Evolutionary conservation across 768 basidiomycete species (phyloP).

Genomic region (Lactarius psammicola): DNA sequence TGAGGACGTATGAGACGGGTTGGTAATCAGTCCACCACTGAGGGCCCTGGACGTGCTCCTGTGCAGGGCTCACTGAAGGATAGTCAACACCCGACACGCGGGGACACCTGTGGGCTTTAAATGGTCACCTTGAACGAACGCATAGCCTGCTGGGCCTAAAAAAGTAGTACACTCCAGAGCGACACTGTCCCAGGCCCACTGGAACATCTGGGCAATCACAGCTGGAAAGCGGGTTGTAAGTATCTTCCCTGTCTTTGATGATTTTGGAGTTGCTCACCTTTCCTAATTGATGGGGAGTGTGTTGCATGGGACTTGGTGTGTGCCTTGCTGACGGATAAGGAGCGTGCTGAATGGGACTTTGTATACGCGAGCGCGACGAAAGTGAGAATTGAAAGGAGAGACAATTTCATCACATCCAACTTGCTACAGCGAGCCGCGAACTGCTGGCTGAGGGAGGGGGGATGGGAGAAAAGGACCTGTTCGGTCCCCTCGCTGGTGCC

Average conservation of each 20-base stretch:
- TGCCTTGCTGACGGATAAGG: too few species aligned
- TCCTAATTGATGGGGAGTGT: not conserved
- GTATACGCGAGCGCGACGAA: not conserved
- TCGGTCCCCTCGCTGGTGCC: too few species aligned
- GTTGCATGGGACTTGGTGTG: not conserved
- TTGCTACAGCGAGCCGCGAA: not conserved
- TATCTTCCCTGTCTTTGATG: not conserved
- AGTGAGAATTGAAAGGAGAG: not conserved
- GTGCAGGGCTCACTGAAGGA: slow-evolving; percentile 46
- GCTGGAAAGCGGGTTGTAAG: slow-evolving; percentile 22
- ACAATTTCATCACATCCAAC: not conserved
- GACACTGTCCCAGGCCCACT: slow-evolving; percentile 56
- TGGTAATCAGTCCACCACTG: slow-evolving; percentile 80
- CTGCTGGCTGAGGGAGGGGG: not conserved
- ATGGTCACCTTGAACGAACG: slow-evolving; percentile 59
- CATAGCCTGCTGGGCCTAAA: slow-evolving; percentile 61
- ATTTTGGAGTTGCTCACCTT: not conserved
- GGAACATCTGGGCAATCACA: slow-evolving; percentile 70
- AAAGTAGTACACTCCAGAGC: slow-evolving; percentile 64
- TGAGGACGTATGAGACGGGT: slow-evolving; percentile 62
- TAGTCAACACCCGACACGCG: not conserved
- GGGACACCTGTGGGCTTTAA: not conserved
- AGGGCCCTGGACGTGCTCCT: slow-evolving; percentile 54
- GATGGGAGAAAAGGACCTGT: not conserved
- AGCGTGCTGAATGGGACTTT: not conserved